A percentile compares a stretch with the other conserved stretches of the same genome.
phyloP scores from a whole-genome alignment of 495 filamentous ascomycete genomes.

The Tuber brumale region DNA sequence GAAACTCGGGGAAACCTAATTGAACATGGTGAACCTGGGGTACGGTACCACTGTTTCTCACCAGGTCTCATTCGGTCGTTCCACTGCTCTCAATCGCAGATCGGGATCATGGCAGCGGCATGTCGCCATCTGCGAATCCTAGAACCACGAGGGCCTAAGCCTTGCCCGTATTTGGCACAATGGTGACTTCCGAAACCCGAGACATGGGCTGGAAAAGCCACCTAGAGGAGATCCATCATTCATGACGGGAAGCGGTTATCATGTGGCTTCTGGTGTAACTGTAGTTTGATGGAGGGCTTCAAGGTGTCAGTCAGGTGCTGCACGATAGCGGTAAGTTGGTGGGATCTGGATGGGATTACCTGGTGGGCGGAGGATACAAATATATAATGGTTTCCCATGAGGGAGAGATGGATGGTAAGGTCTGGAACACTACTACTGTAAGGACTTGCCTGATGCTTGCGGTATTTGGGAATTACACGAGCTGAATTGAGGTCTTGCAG shows the following conservation, averaged over 20 bases:
- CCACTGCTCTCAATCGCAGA: neutral
- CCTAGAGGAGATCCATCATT: neutral
- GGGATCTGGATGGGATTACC: neutral
- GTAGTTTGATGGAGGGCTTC: neutral
- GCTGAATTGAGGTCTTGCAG: too few species aligned
- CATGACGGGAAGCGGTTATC: neutral
- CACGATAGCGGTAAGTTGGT: neutral
- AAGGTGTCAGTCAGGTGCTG: neutral
- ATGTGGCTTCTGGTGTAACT: neutral
- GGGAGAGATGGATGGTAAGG: too few species aligned
- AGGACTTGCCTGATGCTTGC: neutral
- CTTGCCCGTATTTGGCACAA: neutral
- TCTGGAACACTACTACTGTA: neutral
- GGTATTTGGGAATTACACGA: too few species aligned
- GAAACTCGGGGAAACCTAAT: neutral
- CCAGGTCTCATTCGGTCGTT: neutral
- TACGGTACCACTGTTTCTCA: too few species aligned
- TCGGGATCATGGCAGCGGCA: neutral
- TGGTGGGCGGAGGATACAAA: neutral
- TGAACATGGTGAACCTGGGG: neutral
- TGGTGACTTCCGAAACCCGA: neutral
- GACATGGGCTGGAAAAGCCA: neutral
- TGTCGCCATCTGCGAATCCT: neutral
- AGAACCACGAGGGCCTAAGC: neutral
- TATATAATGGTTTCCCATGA: neutral